phyloP scores from a whole-genome alignment of 345 rosid species.

The Pistacia atlantica region DNA sequence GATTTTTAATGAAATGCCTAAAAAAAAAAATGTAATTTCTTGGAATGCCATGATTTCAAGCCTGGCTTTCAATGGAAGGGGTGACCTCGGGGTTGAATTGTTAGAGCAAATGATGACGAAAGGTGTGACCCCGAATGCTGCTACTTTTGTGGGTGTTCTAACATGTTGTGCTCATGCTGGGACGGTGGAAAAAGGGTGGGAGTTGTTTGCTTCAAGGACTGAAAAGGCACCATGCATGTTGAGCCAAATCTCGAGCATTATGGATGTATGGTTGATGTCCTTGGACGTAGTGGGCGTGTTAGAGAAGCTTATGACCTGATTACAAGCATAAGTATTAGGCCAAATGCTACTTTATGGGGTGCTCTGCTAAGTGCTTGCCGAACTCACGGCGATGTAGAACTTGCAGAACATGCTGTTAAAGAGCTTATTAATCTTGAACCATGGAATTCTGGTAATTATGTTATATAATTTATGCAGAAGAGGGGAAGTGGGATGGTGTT shows the following conservation, averaged over 20 bases:
- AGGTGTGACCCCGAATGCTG: constrained; percentile 47
- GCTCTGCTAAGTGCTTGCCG: constrained; percentile 69
- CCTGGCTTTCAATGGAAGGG: constrained; percentile 61
- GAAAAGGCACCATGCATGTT: constrained; percentile 29
- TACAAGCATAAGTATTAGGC: constrained; percentile 42
- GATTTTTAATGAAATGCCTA: constrained; percentile 49
- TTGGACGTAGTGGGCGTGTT: constrained; percentile 56
- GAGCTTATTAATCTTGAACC: constrained; percentile 55
- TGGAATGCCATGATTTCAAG: constrained; percentile 78
- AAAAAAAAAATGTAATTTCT: constrained; percentile 43
- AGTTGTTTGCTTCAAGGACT: constrained; percentile 53
- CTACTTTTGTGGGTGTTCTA: constrained; percentile 53
- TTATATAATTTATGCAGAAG: constrained; percentile 63
- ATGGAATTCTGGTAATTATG: constrained; percentile 68
- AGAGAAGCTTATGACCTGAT: constrained; percentile 65
- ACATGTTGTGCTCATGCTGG: constrained; percentile 74
- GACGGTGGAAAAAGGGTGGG: constrained; percentile 47
- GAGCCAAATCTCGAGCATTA: constrained; percentile 68
- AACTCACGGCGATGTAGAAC: constrained; percentile 35
- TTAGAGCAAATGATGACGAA: constrained; percentile 56
- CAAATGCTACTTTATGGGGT: constrained; percentile 70
- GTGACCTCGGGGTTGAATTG: constrained; percentile 50
- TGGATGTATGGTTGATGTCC: constrained; percentile 73
- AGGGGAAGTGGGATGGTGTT: constrained; percentile 71
- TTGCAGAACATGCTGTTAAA: constrained; percentile 50